Base-by-base conservation (phyloP, 371 early-diverging fungal genomes). In the Mucor piriformis region DNA sequence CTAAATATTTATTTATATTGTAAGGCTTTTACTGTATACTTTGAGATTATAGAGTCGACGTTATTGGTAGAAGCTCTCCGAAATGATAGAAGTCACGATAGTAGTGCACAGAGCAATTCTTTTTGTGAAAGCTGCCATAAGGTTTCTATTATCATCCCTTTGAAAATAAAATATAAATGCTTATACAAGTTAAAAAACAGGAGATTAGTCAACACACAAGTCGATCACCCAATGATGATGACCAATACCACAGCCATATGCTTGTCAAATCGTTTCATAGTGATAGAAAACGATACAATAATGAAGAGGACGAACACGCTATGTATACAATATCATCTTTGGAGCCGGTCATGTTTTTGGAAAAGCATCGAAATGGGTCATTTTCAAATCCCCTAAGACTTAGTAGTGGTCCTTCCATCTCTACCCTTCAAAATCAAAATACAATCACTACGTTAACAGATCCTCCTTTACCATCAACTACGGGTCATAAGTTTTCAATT, bases 41-140 rank as follows among this genome's bases (percentile, higher is more conserved):
- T 79, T 57, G 67, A 76, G 47, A 42, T 79, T 13, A 57, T 74
- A 24, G 80, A 79, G 59, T 79, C 80, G 1, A 79, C 80, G 1
- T 49, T 79, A 16, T 42, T 79, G 29, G 80, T 79, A 2, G 77
- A 79, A 42, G 80, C 80, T 2, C 65, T 79, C n/a, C 67, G 80
- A 11, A 70, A 74, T 12, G 80, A 79, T 12, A 59, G 63, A 23
- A 33, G 40, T 13, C 50, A 55, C n/a, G 46, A 59, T 1, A 40
- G 44, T 21, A 48, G 64, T 42, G 18, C 8, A 12, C 44, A 25
- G 18, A 44, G 51, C 20, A 38, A 34, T 13, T 40, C 62, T 10
- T 66, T 61, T 25, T 74, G 78, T 34, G 71, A 70, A 50, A 68
- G 69, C 25, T 73, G 75, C 29, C 69, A 69, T 25, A 71, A 66